Evolutionary conservation across 2,329 filamentous ascomycete species (phyloP).

Genomic region (Blastomyces percursus): DNA sequence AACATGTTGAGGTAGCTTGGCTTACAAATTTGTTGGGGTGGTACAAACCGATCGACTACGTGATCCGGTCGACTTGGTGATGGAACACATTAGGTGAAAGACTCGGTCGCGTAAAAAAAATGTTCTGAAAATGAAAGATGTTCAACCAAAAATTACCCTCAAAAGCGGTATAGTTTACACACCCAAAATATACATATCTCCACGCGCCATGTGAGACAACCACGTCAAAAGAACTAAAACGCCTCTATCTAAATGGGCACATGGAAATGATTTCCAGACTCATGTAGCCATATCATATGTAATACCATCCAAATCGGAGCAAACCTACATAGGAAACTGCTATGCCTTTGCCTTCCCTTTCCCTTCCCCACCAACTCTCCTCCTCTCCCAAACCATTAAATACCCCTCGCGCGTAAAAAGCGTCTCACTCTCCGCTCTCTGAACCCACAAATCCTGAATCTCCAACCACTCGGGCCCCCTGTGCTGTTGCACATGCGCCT

Average conservation of each 20-base stretch:
- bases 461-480: constrained; percentile 73
- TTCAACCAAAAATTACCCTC: too few relatives aligned
- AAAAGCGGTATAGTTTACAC: too few relatives aligned
- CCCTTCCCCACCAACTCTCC: constrained; percentile 38
- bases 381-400: constrained; percentile 89
- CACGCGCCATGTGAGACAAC: not conserved
- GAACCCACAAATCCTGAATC: constrained; percentile 86
- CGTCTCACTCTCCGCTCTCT: constrained; percentile 77
- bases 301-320: not conserved
- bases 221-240: not conserved
- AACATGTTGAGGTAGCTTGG: too few relatives aligned
- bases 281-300: not conserved
- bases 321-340: not conserved
- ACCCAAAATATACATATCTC: not conserved
- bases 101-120: too few relatives aligned
- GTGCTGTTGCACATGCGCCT: constrained; percentile 24
- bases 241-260: not conserved
- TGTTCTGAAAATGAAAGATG: too few relatives aligned
- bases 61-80: too few relatives aligned
- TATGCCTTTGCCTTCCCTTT: constrained; percentile 31
- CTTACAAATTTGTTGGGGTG: too few relatives aligned
- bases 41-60: too few relatives aligned
- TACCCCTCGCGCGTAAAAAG: constrained; percentile 90
- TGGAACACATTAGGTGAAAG: too few relatives aligned
- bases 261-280: not conserved